A percentile compares a stretch with the other conserved stretches of the same genome.
Conservation (phyloP, 257 asterid genomes). For the Solanum appendiculatum region DNA sequence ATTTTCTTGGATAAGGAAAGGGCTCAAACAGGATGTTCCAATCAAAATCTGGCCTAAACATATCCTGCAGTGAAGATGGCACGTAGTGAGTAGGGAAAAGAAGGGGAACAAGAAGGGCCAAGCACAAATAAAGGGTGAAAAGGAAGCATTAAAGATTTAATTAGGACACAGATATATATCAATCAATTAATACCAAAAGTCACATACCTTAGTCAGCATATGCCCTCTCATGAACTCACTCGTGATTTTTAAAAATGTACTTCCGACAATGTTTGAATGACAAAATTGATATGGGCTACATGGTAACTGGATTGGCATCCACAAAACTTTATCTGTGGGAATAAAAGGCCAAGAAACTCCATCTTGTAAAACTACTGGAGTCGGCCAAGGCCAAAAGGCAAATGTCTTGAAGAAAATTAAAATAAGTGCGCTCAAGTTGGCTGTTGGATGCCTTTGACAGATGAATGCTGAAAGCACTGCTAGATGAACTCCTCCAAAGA, state of each 20-base stretch:
- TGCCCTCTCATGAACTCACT: constrained; percentile 36
- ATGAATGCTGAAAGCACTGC: constrained; percentile 47
- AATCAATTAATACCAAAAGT: not conserved
- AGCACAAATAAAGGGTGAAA: not conserved
- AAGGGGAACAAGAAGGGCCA: not conserved
- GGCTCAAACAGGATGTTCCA: constrained; percentile 39
- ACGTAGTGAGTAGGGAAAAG: not conserved
- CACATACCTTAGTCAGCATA: constrained; percentile 31
- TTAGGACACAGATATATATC: not conserved
- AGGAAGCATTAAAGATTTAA: not conserved
- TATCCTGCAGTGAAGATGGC: constrained; percentile 22
- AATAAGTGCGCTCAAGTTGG: constrained; percentile 8
- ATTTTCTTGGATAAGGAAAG: constrained; percentile 27
- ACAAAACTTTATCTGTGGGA: constrained; percentile 13
- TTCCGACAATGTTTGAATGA: constrained; percentile 34
- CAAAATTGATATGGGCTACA: constrained; percentile 34
- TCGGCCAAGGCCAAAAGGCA: constrained; percentile 62
- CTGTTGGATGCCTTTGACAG: constrained; percentile 32
- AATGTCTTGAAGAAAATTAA: constrained; percentile 38
- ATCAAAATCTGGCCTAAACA: constrained; percentile 26
- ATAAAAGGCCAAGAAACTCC: constrained; percentile 9
- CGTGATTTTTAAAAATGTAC: constrained; percentile 37
- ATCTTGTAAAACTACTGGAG: constrained; percentile 33
- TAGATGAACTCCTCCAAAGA: constrained; percentile 53
- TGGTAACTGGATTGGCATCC: constrained; percentile 58